These are phyloP conservation scores for Oryza officinalis DNA, from an alignment of 176 grass and related monocot genomes.

Conservation along the genomic window DNA sequence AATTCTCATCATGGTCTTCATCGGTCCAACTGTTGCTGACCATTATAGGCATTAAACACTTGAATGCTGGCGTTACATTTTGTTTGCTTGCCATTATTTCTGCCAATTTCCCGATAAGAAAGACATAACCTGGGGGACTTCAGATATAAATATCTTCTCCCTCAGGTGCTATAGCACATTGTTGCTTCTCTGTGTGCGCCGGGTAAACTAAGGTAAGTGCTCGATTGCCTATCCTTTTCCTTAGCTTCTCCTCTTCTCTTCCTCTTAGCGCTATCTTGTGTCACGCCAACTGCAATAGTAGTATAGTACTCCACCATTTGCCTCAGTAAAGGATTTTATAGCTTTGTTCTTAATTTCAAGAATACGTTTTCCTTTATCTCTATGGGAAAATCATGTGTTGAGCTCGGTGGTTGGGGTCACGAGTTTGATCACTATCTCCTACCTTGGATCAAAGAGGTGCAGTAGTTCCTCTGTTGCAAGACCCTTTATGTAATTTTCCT, in stretches of 20 bases:
- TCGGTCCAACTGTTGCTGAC: not conserved
- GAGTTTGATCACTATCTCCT: conserved; percentile 22
- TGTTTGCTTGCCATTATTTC: not conserved
- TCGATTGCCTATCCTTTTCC: not conserved
- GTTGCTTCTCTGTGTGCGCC: not conserved
- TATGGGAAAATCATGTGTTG: not conserved
- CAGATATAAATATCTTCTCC: not conserved
- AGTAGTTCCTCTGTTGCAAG: not conserved
- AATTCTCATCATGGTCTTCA: not conserved
- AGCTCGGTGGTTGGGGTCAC: not conserved
- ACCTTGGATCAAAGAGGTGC: not conserved
- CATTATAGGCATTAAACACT: not conserved
- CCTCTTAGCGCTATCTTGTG: not conserved
- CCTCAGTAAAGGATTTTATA: not conserved
- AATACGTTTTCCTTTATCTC: not conserved
- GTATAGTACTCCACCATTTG: not conserved
- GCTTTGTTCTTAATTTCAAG: not conserved
- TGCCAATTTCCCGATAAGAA: not conserved
- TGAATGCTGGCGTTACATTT: not conserved
- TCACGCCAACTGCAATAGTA: not conserved
- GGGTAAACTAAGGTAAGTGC: not conserved
- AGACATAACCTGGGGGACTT: not conserved
- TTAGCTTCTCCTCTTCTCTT: not conserved
- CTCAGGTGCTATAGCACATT: not conserved
- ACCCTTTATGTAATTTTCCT: not conserved